These are phyloP conservation scores for Dryas integrifolia DNA, from an alignment of 331 rosid species.

Conservation along the genomic window DNA sequence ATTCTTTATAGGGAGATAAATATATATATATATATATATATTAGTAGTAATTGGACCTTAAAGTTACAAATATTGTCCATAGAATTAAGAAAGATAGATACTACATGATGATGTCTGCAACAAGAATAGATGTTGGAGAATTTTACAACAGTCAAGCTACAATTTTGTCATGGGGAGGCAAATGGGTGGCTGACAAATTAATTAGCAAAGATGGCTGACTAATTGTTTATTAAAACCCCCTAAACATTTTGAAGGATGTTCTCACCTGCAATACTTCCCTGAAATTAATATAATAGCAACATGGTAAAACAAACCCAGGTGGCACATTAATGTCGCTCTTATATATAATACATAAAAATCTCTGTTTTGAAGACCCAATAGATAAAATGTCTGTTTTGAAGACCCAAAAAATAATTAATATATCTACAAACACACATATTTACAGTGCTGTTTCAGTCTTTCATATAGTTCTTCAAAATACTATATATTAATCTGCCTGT, in stretches of 20 bases:
- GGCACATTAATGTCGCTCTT: neutral
- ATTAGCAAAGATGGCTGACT: neutral
- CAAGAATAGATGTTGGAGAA: slow-evolving; percentile 1
- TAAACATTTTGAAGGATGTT: neutral
- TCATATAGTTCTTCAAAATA: neutral
- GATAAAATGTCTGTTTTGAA: neutral
- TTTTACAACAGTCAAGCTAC: slow-evolving; percentile 9
- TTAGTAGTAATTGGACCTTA: neutral
- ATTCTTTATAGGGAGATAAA: neutral
- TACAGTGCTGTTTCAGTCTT: too few relatives aligned
- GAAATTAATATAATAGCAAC: neutral
- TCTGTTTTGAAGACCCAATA: neutral
- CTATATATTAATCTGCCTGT: neutral
- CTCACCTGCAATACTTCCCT: neutral
- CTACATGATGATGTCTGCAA: neutral
- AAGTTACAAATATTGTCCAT: neutral
- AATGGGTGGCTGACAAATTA: slow-evolving; percentile 2
- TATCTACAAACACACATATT: too few relatives aligned
- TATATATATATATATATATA: neutral
- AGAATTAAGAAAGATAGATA: neutral
- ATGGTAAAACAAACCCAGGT: neutral
- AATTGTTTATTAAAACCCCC: neutral
- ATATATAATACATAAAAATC: neutral
- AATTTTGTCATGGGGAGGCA: neutral
- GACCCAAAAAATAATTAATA: too few relatives aligned